Conservation (phyloP, 306 rosid species). For the Astragalus membranaceus region DNA sequence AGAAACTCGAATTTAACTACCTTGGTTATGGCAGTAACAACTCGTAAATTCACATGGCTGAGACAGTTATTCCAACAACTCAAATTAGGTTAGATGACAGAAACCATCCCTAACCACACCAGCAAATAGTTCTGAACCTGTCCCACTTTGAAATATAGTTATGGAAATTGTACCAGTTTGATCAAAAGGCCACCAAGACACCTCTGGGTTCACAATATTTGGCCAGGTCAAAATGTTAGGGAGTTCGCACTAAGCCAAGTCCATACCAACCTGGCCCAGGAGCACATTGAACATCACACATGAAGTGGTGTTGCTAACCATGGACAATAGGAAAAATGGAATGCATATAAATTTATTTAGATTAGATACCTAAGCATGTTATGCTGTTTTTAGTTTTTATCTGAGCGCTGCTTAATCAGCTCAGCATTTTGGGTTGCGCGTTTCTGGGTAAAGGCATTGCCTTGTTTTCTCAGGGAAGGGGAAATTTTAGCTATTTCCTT, state of each 20-base stretch:
- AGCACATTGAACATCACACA: neutral
- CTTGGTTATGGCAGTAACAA: too few species aligned
- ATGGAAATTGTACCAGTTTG: neutral
- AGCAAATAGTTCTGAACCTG: neutral
- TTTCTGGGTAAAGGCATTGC: neutral
- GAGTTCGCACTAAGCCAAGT: neutral
- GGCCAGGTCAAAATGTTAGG: neutral
- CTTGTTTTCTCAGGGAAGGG: neutral
- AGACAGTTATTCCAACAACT: too few species aligned
- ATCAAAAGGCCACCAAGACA: neutral
- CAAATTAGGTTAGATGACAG: neutral
- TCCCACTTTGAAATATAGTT: neutral
- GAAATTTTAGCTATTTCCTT: neutral
- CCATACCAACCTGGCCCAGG: neutral
- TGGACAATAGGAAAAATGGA: neutral
- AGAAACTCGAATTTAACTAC: too few species aligned
- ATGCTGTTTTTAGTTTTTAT: neutral
- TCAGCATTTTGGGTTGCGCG: too few species aligned
- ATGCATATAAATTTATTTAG: neutral
- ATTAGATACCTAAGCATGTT: neutral
- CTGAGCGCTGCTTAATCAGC: too few species aligned
- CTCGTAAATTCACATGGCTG: too few species aligned
- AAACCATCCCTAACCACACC: neutral
- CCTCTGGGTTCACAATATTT: neutral
- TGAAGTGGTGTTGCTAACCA: neutral